Conservation (phyloP, 2,329 filamentous ascomycete species). For the Verticillium alfalfae region DNA sequence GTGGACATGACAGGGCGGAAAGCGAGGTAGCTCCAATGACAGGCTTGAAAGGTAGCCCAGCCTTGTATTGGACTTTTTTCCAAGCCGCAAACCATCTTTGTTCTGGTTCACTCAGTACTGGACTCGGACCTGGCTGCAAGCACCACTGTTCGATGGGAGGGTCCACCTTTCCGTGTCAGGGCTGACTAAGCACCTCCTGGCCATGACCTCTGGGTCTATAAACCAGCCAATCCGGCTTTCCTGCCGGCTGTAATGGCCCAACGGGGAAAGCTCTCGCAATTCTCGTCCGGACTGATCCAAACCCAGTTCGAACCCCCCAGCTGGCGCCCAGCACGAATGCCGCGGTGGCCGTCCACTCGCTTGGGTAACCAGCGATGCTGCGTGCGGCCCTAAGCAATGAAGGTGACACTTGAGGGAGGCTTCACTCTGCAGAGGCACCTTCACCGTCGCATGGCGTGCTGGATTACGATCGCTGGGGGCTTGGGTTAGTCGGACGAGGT, state of each 20-base stretch:
- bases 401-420: slow-evolving; percentile 65
- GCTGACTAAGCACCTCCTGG: not conserved
- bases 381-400: slow-evolving; percentile 60
- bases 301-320: slow-evolving; percentile 48
- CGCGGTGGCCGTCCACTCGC: slow-evolving; percentile 61
- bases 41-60: too few relatives aligned
- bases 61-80: too few relatives aligned
- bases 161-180: too few relatives aligned
- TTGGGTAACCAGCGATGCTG: slow-evolving; percentile 63
- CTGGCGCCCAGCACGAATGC: slow-evolving; percentile 64
- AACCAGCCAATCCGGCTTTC: not conserved
- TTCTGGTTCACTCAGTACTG: too few relatives aligned
- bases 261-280: slow-evolving; percentile 51
- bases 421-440: slow-evolving; percentile 68
- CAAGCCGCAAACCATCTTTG: too few relatives aligned
- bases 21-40: too few relatives aligned
- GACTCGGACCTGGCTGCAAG: too few relatives aligned
- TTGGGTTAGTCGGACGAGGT: slow-evolving; percentile 51
- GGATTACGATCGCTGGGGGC: slow-evolving; percentile 60
- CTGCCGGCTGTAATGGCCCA: slow-evolving; percentile 57
- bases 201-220: not conserved
- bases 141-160: too few relatives aligned
- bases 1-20: too few relatives aligned
- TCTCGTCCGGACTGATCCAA: slow-evolving; percentile 44
- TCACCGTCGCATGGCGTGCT: slow-evolving; percentile 66